phyloP scores from a whole-genome alignment of 2,329 filamentous ascomycete genomes.

The Sclerotiophoma versabilis region DNA sequence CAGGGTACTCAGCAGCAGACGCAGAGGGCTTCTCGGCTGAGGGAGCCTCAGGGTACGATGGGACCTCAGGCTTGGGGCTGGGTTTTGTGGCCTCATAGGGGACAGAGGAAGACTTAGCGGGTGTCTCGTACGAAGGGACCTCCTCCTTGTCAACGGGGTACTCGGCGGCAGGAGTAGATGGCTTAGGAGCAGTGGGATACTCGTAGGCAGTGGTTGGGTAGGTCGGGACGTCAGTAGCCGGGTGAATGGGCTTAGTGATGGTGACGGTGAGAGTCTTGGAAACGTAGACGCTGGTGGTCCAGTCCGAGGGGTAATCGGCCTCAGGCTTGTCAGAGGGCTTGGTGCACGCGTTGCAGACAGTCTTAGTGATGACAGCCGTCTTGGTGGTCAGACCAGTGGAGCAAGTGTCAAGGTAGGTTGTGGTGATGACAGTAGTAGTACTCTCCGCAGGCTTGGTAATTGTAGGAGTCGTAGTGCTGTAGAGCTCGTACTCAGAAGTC shows the following conservation, averaged over 20 bases:
- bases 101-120: constrained; percentile 1
- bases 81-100: constrained; percentile 6
- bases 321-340: constrained; percentile 27
- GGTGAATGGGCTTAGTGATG: constrained; percentile 39
- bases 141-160: constrained; percentile 16
- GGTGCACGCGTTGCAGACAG: constrained; percentile 32
- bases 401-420: constrained; percentile 48
- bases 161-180: constrained; percentile 18
- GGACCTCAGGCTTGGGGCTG: constrained; percentile 7
- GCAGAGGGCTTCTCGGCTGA: constrained; percentile 10
- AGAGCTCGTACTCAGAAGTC: constrained; percentile 13
- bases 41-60: constrained; percentile 15
- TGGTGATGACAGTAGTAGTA: constrained; percentile 19
- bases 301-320: constrained; percentile 36
- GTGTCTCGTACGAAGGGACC: constrained; percentile 19
- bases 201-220: constrained; percentile 20
- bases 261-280: constrained; percentile 41
- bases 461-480: constrained; percentile 14
- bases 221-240: constrained; percentile 26
- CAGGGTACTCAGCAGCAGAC: not conserved
- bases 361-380: constrained; percentile 41
- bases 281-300: constrained; percentile 44
- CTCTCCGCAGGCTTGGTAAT: constrained; percentile 16
- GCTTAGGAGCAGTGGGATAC: constrained; percentile 17
- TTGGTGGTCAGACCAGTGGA: constrained; percentile 45